These are phyloP conservation scores for Stemphylium vesicarium DNA, from an alignment of 2,329 filamentous ascomycete genomes.

Conservation along the genomic window DNA sequence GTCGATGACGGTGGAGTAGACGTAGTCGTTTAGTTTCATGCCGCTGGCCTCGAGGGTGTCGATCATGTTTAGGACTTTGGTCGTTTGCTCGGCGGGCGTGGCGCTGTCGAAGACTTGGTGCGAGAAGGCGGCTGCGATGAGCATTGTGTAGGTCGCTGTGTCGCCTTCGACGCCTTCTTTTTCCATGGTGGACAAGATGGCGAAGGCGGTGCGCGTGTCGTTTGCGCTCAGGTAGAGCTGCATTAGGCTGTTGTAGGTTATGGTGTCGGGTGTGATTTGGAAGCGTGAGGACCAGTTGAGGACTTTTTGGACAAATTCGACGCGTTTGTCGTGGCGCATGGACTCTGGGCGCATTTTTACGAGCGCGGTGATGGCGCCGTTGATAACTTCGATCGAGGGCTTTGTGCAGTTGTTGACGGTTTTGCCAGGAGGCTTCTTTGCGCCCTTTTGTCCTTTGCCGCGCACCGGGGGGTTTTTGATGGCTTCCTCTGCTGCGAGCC, in stretches of 20 bases:
- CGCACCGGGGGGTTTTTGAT: constrained; percentile 16
- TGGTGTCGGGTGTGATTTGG: constrained; percentile 55
- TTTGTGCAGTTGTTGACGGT: constrained; percentile 56
- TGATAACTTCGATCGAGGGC: constrained; percentile 70
- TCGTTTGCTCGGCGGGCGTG: constrained; percentile 57
- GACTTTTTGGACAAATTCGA: constrained; percentile 46
- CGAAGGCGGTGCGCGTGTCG: constrained; percentile 56
- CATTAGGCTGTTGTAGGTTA: constrained; percentile 73
- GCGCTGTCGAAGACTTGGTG: constrained; percentile 55
- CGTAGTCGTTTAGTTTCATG: constrained; percentile 65
- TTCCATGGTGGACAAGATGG: constrained; percentile 66
- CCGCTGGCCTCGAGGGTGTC: constrained; percentile 61
- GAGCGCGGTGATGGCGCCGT: constrained; percentile 71
- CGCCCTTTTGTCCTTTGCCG: constrained; percentile 14
- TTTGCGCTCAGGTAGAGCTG: constrained; percentile 61
- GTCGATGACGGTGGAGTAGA: constrained; percentile 75
- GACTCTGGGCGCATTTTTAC: constrained; percentile 47
- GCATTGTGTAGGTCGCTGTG: constrained; percentile 73
- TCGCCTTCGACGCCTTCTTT: constrained; percentile 63
- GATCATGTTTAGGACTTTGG: constrained; percentile 62
- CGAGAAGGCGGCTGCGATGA: constrained; percentile 66
- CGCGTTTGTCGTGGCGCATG: constrained; percentile 51
- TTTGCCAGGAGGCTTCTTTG: constrained; percentile 22
- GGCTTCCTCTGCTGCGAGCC: constrained; percentile 54
- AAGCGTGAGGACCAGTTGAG: constrained; percentile 53